Evolutionary conservation across 169 alveolate genomes (phyloP).

Genomic region (Plasmodium relictum): DNA sequence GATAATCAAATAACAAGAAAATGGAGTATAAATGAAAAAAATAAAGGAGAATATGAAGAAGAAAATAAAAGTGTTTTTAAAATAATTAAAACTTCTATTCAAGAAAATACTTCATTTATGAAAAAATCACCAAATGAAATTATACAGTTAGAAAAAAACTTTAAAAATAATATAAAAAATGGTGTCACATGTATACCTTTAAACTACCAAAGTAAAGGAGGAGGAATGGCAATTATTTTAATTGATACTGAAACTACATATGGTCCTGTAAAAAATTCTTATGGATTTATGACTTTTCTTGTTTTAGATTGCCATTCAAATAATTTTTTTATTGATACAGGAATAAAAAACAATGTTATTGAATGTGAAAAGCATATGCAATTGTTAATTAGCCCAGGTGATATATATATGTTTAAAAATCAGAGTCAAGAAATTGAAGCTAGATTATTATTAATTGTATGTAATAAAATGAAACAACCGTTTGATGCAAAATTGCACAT

Average conservation of each 20-base stretch:
- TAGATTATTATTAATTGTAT: slow-evolving; percentile 57
- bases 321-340: slow-evolving; percentile 74
- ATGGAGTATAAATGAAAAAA: slow-evolving; percentile 21
- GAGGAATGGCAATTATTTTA: slow-evolving; percentile 77
- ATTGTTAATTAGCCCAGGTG: slow-evolving; percentile 77
- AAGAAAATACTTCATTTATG: slow-evolving; percentile 63
- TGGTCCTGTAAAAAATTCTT: slow-evolving; percentile 74
- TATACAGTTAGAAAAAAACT: slow-evolving; percentile 61
- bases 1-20: slow-evolving; percentile 46
- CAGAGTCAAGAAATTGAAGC: slow-evolving; percentile 77
- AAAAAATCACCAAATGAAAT: slow-evolving; percentile 75
- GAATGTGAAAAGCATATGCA: slow-evolving; percentile 80
- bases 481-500: slow-evolving; percentile 68
- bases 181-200: slow-evolving; percentile 79
- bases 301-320: slow-evolving; percentile 73
- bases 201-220: slow-evolving; percentile 77
- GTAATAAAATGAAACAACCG: slow-evolving; percentile 74
- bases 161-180: slow-evolving; percentile 71
- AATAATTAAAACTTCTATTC: slow-evolving; percentile 47
- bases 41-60: slow-evolving; percentile 39
- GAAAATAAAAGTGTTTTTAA: slow-evolving; percentile 61
- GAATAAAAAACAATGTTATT: slow-evolving; percentile 65
- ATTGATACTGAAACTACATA: slow-evolving; percentile 66
- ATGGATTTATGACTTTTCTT: slow-evolving; percentile 78
- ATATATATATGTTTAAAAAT: slow-evolving; percentile 77